A percentile compares a stretch with the other conserved stretches of the same genome.
Conservation (phyloP, 1,139 yeast genomes). For the Suhomyces atakaporum region DNA sequence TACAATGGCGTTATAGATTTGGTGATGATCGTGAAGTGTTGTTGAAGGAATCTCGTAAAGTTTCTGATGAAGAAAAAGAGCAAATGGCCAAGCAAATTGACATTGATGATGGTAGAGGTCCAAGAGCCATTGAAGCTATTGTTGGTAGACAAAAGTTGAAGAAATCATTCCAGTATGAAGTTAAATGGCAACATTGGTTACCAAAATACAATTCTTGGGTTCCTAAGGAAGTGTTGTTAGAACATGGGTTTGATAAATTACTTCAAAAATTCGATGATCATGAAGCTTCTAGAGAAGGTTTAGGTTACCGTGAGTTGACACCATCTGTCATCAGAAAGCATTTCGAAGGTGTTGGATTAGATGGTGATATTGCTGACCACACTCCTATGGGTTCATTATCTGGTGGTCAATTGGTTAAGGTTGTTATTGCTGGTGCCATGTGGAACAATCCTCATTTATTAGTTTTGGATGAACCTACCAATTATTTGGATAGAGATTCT, state of each 20-base stretch:
- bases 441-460: conserved; percentile 99
- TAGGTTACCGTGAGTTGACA: conserved; percentile 90
- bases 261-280: conserved; percentile 96
- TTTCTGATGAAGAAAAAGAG: conserved; percentile 79
- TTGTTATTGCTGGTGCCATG: conserved; percentile 99
- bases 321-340: conserved; percentile 95
- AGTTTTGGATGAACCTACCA: conserved; percentile 97
- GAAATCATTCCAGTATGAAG: conserved; percentile 94
- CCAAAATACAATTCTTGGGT: conserved; percentile 96
- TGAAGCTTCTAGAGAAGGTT: conserved; percentile 98
- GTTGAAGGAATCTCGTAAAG: conserved; percentile 87
- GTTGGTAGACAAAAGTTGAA: conserved; percentile 97
- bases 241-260: conserved; percentile 82
- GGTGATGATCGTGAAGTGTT: conserved; percentile 98
- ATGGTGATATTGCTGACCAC: conserved; percentile 97
- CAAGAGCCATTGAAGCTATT: conserved; percentile 85
- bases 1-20: conserved; percentile 97
- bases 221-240: conserved; percentile 75
- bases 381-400: conserved; percentile 95
- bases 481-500: conserved; percentile 96
- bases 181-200: conserved; percentile 91
- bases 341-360: conserved; percentile 95
- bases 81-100: conserved; percentile 79
- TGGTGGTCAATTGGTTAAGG: conserved; percentile 98
- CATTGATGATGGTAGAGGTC: conserved; percentile 85